These are phyloP conservation scores for Medicago lupulina DNA, from an alignment of 306 rosid genomes.

Conservation along the genomic window DNA sequence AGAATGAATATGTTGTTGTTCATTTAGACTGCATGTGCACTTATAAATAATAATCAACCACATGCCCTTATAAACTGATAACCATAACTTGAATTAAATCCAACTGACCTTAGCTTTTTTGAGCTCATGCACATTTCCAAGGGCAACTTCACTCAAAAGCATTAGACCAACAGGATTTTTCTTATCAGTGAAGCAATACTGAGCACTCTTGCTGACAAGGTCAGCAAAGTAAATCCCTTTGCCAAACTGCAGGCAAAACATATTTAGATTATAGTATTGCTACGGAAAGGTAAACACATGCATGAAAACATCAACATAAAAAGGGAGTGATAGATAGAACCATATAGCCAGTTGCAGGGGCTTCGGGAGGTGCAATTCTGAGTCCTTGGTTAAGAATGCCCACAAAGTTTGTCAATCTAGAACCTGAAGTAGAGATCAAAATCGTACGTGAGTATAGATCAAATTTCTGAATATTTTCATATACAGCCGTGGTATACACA, in stretches of 20 bases:
- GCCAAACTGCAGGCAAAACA: constrained; percentile 77
- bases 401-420: constrained; percentile 89
- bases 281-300: constrained; percentile 15
- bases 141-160: constrained; percentile 93
- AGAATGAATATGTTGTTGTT: constrained; percentile 39
- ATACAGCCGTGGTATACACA: neutral
- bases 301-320: constrained; percentile 16
- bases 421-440: constrained; percentile 58
- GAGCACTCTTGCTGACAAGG: constrained; percentile 96
- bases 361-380: constrained; percentile 99
- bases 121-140: constrained; percentile 85
- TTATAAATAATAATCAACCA: constrained; percentile 27
- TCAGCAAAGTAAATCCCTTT: constrained; percentile 97
- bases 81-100: constrained; percentile 37
- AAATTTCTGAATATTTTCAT: constrained; percentile 18
- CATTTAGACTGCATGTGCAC: constrained; percentile 14
- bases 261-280: constrained; percentile 35
- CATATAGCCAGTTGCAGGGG: constrained; percentile 98
- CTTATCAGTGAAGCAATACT: constrained; percentile 96
- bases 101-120: constrained; percentile 78
- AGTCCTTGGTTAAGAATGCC: constrained; percentile 98
- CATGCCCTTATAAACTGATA: constrained; percentile 18
- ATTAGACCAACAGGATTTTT: constrained; percentile 85
- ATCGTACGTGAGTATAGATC: constrained; percentile 30
- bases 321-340: constrained; percentile 48